These are phyloP conservation scores for Pichia paraexigua DNA, from an alignment of 805 yeast species.

Conservation along the genomic window DNA sequence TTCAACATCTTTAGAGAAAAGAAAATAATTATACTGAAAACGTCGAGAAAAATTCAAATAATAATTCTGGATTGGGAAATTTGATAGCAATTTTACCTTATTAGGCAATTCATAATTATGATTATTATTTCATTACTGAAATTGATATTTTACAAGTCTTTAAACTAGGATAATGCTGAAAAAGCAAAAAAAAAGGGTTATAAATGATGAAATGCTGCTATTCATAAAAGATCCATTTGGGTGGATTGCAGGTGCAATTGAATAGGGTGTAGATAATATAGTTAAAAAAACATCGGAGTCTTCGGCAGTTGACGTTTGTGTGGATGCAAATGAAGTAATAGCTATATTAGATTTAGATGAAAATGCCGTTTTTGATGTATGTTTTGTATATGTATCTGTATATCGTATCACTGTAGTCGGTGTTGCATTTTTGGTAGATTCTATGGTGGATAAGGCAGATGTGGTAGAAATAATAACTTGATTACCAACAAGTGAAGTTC, in stretches of 20 bases:
- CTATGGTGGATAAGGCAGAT: too few species aligned
- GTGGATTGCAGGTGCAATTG: not conserved
- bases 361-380: too few species aligned
- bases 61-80: not conserved
- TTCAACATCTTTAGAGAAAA: not conserved
- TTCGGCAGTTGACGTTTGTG: not conserved
- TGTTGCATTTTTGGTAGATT: not conserved
- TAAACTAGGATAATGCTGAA: not conserved
- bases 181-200: not conserved
- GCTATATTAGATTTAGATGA: too few species aligned
- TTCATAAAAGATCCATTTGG: not conserved
- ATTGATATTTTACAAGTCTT: not conserved
- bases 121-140: not conserved
- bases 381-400: too few species aligned
- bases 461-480: not conserved
- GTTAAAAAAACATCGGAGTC: not conserved
- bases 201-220: not conserved
- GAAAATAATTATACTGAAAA: too few species aligned
- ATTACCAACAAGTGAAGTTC: not conserved
- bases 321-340: too few species aligned
- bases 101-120: not conserved
- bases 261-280: not conserved
- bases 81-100: not conserved
- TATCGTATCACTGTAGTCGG: not conserved
- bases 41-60: not conserved